phyloP scores from a whole-genome alignment of 1,139 yeast species.

The Zygoascus sp. region DNA sequence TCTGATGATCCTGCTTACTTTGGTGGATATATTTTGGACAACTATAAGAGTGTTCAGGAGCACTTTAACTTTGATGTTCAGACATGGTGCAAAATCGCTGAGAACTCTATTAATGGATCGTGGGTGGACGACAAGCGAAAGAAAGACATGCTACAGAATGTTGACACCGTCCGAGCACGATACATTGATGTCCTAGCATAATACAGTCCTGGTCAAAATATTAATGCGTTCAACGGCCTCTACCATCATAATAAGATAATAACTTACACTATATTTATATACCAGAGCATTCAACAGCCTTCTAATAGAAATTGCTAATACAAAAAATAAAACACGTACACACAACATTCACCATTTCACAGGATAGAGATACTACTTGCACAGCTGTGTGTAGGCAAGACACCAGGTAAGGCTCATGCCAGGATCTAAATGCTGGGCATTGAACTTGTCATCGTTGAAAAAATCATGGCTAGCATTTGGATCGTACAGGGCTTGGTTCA shows the following conservation, averaged over 20 bases:
- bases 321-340: no score
- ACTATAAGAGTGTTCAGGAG: constrained; percentile 60
- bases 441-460: constrained; percentile 52
- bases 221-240: no score
- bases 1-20: constrained; percentile 87
- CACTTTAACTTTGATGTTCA: constrained; percentile 54
- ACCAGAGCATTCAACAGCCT: background rate
- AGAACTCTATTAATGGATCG: constrained; percentile 55
- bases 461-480: constrained; percentile 59
- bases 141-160: constrained; percentile 40
- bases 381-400: constrained; percentile 46
- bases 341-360: no score
- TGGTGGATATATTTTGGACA: constrained; percentile 76
- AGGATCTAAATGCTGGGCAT: constrained; percentile 57
- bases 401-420: constrained; percentile 93
- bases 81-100: constrained; percentile 46
- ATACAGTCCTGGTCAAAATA: no score
- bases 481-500: constrained; percentile 69
- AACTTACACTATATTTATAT: background rate
- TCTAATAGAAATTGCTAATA: background rate
- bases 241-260: no score
- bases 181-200: background rate
- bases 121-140: constrained; percentile 59
- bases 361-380: background rate
- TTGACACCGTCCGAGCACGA: constrained; percentile 48